phyloP scores from a whole-genome alignment of 192 early-diverging fungal species.

The Allomyces macrogynus region DNA sequence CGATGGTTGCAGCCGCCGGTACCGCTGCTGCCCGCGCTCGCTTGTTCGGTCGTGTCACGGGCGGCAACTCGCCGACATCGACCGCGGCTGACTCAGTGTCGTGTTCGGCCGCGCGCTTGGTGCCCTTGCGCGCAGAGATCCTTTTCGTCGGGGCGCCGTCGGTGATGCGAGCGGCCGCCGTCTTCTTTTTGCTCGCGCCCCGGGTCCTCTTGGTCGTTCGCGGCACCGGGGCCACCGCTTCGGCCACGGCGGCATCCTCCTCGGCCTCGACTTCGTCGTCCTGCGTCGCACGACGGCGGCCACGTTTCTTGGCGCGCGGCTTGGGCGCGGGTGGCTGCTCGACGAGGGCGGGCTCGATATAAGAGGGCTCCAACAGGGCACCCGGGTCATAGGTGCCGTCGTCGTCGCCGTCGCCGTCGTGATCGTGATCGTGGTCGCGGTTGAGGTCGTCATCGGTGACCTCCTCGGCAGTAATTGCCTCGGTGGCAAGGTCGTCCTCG shows the following conservation, averaged over 20 bases:
- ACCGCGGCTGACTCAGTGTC: too few relatives aligned
- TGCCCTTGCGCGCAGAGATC: too few relatives aligned
- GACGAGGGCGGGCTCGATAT: background rate
- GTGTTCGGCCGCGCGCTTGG: too few relatives aligned
- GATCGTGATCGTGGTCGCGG: constrained; percentile 8
- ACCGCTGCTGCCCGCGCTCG: too few relatives aligned
- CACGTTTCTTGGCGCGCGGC: background rate
- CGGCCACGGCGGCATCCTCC: constrained; percentile 4
- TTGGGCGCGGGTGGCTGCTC: background rate
- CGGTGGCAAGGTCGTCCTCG: background rate
- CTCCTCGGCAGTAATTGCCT: constrained; percentile 6
- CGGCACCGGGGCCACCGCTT: constrained; percentile 4
- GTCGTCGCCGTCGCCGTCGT: constrained; percentile 3
- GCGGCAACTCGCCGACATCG: too few relatives aligned
- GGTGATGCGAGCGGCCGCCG: too few relatives aligned
- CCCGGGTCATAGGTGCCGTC: constrained; percentile 1
- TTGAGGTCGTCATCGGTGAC: constrained; percentile 9
- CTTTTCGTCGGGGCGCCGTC: too few relatives aligned
- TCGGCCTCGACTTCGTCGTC: constrained; percentile 1
- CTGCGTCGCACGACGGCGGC: background rate
- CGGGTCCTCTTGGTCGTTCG: too few relatives aligned
- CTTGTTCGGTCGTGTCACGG: too few relatives aligned
- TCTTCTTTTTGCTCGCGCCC: too few relatives aligned
- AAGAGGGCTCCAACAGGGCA: constrained; percentile 2
- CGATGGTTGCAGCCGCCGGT: too few relatives aligned